Conservation (phyloP, 2,329 filamentous ascomycete genomes). For the Chaetomium strumarium region DNA sequence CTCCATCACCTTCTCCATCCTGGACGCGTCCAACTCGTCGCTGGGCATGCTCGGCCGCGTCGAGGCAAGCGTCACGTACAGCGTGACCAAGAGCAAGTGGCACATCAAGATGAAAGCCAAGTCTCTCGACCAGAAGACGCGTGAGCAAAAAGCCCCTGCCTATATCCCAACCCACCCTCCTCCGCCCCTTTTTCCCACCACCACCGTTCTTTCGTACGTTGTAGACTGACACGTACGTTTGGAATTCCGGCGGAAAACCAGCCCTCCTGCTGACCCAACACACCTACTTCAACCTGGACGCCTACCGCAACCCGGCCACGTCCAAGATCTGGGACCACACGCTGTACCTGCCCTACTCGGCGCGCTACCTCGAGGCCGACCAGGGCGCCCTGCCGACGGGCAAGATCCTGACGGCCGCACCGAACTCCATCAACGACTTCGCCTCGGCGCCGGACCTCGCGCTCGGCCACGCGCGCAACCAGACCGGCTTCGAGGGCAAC, state of each 20-base stretch:
- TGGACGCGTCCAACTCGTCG: conserved; percentile 52
- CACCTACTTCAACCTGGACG: conserved; percentile 65
- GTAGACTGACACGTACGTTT: conserved; percentile 19
- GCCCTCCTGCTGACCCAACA: conserved; percentile 60
- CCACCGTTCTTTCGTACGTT: background rate
- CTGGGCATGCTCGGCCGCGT: conserved; percentile 58
- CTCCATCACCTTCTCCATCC: conserved; percentile 61
- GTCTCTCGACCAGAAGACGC: conserved; percentile 43
- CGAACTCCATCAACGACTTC: conserved; percentile 58
- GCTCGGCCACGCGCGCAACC: conserved; percentile 54
- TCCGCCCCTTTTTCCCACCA: background rate
- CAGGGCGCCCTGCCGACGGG: conserved; percentile 54
- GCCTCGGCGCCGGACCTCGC: conserved; percentile 55
- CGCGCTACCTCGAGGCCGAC: conserved; percentile 51
- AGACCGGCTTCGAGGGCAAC: conserved; percentile 53
- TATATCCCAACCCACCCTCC: too few relatives aligned
- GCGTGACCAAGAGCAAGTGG: conserved; percentile 50
- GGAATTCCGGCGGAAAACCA: too few relatives aligned
- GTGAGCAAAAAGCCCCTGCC: too few relatives aligned
- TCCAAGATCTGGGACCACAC: conserved; percentile 55
- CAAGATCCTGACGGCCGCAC: conserved; percentile 49
- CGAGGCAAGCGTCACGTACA: conserved; percentile 57
- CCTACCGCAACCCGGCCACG: conserved; percentile 52
- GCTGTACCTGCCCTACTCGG: conserved; percentile 56
- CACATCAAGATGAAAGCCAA: conserved; percentile 55